Evolutionary conservation across 768 basidiomycete species (phyloP).

Genomic region (Hypsizygus marmoreus): DNA sequence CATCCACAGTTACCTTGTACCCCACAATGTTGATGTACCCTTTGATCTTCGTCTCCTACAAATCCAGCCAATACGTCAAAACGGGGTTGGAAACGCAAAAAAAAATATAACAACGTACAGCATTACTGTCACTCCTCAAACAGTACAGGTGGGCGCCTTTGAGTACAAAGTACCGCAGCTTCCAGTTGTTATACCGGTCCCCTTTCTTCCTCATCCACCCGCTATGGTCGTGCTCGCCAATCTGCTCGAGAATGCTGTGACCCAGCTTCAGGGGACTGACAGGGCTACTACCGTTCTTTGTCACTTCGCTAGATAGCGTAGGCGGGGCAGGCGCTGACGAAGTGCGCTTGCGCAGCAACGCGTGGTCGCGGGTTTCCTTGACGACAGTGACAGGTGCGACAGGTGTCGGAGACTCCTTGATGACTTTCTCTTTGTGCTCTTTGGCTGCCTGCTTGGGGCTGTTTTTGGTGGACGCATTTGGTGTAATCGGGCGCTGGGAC

Average conservation of each 20-base stretch:
- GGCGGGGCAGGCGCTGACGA: slow-evolving; percentile 31
- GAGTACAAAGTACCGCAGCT: slow-evolving; percentile 86
- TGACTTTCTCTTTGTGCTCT: slow-evolving; percentile 12
- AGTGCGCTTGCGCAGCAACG: slow-evolving; percentile 60
- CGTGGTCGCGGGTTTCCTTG: slow-evolving; percentile 36
- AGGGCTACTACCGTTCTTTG: slow-evolving; percentile 6
- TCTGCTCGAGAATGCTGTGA: slow-evolving; percentile 81
- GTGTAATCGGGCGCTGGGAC: slow-evolving; percentile 43
- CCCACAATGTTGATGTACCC: slow-evolving; percentile 93
- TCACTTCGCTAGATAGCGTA: slow-evolving; percentile 11
- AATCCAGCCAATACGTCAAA: slow-evolving; percentile 3
- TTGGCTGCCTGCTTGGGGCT: slow-evolving; percentile 14
- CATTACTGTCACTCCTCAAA: slow-evolving; percentile 70
- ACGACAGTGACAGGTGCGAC: slow-evolving; percentile 2
- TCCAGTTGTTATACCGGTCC: slow-evolving; percentile 93
- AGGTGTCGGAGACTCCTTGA: slow-evolving; percentile 8
- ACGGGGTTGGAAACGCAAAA: not conserved
- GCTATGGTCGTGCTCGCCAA: slow-evolving; percentile 84
- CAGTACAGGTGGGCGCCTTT: slow-evolving; percentile 92
- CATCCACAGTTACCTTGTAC: slow-evolving; percentile 92
- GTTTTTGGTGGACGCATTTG: slow-evolving; percentile 1
- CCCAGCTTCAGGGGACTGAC: slow-evolving; percentile 54
- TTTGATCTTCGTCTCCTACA: slow-evolving; percentile 90
- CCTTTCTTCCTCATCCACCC: slow-evolving; percentile 98
- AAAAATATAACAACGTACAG: slow-evolving; percentile 40